phyloP scores from a whole-genome alignment of 805 yeast genomes.

The Candida yuanshanica region DNA sequence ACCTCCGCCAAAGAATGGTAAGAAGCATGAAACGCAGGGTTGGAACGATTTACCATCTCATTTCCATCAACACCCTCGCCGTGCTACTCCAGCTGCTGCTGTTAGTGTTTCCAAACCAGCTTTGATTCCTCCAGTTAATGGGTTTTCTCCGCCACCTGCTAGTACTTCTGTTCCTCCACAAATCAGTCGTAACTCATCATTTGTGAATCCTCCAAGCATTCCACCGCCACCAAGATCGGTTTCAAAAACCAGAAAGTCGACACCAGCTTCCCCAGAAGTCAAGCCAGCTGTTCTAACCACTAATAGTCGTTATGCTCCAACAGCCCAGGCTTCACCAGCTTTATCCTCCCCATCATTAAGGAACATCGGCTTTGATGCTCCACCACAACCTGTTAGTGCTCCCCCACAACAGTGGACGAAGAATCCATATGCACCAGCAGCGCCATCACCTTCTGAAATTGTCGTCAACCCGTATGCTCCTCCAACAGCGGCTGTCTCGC shows the following conservation, averaged over 20 bases:
- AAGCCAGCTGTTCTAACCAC: conserved; percentile 21
- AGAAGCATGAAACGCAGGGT: conserved; percentile 51
- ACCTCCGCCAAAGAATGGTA: conserved; percentile 24
- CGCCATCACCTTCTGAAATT: conserved; percentile 14
- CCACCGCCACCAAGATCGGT: conserved; percentile 32
- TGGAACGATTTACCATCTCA: conserved; percentile 67
- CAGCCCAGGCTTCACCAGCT: conserved; percentile 18
- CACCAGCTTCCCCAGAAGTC: conserved; percentile 8
- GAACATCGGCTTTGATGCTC: conserved; percentile 21
- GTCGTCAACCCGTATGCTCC: conserved; percentile 30
- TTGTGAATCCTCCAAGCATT: conserved; percentile 21
- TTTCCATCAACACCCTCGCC: conserved; percentile 31
- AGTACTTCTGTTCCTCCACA: conserved; percentile 19
- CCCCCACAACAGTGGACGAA: conserved; percentile 19
- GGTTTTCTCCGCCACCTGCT: conserved; percentile 22
- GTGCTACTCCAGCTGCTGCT: conserved; percentile 41
- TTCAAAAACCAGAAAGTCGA: conserved; percentile 21
- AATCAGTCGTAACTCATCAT: conserved; percentile 19
- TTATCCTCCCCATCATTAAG: conserved; percentile 5
- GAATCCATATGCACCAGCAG: conserved; percentile 25
- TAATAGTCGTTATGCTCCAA: conserved; percentile 31
- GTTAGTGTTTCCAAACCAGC: conserved; percentile 17
- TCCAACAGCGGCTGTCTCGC: conserved; percentile 15
- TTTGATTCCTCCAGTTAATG: conserved; percentile 9
- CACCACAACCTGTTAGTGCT: conserved; percentile 21